Base-by-base conservation (phyloP, 1,284 basidiomycete species). In the Sporisorium reilianum region DNA sequence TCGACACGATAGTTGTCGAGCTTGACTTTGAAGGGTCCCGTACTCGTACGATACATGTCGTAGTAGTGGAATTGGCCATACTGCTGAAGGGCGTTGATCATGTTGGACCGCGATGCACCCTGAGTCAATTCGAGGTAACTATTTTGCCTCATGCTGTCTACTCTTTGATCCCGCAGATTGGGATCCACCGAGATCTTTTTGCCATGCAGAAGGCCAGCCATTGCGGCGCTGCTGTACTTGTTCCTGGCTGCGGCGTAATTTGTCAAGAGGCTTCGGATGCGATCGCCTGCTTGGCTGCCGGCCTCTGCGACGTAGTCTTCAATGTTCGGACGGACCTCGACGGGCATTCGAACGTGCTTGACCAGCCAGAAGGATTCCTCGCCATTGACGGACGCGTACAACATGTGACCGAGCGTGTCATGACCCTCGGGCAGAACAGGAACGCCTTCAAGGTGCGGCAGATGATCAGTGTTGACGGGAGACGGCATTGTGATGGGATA, bases 331-430 rank as follows among this genome's bases (percentile, higher is more conserved):
- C 9, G 28, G 28, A 50, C 34, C 22, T 51, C 26, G 3, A 62
- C 46, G 5, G 46, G 32, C 9, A 5, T 8, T 1, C 42, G 45
- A 18, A 20, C 51, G 16, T 49, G 28, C 16, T 25, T 46, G 3
- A 10, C 3, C 18, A 10, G 36, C 36, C 36, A 45, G 25, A 16
- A 26, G 3, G 12, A 1, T 12, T 26, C 14, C 1, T 26, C 5
- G 7, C 8, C 20, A 0, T 16, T 18, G 2, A 7, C n/a, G n/a
- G 36, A 10, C 5, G 55, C 64, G 30, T 20, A 8, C 6, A 23
- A 1, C 64, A 67, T 67, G 44, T 58, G 50, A 26, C 36, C 45
- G 23, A 67, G 40, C 22, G 50, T n/a, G 50, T 50, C 45, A 2
- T 36, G 10, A 0, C 12, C 30, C 4, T 12, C 1, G 1, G 22